These are phyloP conservation scores for Fusarium lyarnte DNA, from an alignment of 2,329 filamentous ascomycete genomes.

Conservation along the genomic window DNA sequence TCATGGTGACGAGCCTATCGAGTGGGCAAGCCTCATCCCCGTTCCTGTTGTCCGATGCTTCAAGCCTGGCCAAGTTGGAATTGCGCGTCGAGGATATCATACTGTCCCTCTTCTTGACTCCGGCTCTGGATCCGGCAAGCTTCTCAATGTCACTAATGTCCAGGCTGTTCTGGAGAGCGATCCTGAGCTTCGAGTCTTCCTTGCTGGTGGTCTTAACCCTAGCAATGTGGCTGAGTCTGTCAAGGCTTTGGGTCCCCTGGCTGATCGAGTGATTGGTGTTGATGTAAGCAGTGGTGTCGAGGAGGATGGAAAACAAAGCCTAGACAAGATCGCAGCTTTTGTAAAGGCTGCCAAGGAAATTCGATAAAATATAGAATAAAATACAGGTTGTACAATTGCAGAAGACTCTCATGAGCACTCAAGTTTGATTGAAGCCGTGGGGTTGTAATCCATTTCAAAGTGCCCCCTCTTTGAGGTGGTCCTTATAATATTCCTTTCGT, in stretches of 20 bases:
- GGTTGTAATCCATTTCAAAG: neutral
- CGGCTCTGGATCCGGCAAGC: conserved; percentile 82
- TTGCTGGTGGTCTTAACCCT: conserved; percentile 86
- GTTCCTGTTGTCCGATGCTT: conserved; percentile 93
- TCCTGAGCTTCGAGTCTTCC: conserved; percentile 74
- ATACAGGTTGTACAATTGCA: neutral
- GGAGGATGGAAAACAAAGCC: conserved; percentile 79
- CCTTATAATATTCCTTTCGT: neutral
- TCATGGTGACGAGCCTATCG: conserved; percentile 89
- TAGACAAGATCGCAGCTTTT: conserved; percentile 84
- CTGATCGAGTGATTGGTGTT: conserved; percentile 77
- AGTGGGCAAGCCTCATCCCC: conserved; percentile 90
- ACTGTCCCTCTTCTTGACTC: conserved; percentile 86
- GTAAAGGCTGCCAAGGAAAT: conserved; percentile 76
- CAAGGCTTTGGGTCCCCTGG: conserved; percentile 66
- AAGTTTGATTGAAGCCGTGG: neutral
- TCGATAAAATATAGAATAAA: conserved; percentile 49
- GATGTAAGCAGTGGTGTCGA: conserved; percentile 97
- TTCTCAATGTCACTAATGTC: conserved; percentile 77
- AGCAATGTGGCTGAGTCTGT: conserved; percentile 79
- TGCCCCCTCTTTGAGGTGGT: neutral
- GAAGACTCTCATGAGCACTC: neutral
- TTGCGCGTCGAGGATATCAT: conserved; percentile 83
- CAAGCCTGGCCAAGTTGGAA: conserved; percentile 75
- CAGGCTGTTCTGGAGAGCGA: conserved; percentile 73